Percentiles rank a stretch among this genome's conserved stretches.
Conservation (phyloP, 2,329 filamentous ascomycete species). For the Drechslerella coelobrocha region DNA sequence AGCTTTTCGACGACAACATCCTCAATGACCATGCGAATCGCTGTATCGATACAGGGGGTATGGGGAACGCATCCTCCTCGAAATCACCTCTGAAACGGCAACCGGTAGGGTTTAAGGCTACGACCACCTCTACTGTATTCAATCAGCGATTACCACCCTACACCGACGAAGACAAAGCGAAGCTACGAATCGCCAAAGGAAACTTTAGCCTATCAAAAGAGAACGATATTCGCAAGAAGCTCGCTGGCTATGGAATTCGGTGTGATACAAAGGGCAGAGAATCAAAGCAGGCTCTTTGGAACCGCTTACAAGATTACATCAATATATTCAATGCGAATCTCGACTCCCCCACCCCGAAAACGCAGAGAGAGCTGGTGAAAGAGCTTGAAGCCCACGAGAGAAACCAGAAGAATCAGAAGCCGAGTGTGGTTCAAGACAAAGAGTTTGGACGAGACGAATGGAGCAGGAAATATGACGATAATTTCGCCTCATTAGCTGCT, state of each 20-base stretch:
- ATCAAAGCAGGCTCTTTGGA: constrained; percentile 70
- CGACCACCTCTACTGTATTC: not conserved
- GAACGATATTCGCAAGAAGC: constrained; percentile 75
- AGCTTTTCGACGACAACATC: not conserved
- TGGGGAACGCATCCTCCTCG: constrained; percentile 1
- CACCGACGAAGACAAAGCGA: constrained; percentile 56
- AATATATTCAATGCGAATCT: constrained; percentile 98
- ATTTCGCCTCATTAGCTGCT: constrained; percentile 81
- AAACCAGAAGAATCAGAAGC: constrained; percentile 65
- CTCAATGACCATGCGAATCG: constrained; percentile 30
- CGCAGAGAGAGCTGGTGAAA: constrained; percentile 72
- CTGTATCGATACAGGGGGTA: constrained; percentile 21
- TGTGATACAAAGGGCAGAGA: constrained; percentile 73
- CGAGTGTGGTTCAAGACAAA: constrained; percentile 74
- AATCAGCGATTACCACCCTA: constrained; percentile 52
- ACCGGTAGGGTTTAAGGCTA: constrained; percentile 11
- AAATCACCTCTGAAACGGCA: constrained; percentile 25
- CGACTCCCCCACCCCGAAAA: constrained; percentile 76
- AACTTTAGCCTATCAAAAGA: constrained; percentile 91
- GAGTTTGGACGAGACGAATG: constrained; percentile 84
- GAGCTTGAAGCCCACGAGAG: constrained; percentile 88
- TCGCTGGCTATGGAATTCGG: constrained; percentile 71
- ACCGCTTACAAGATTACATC: constrained; percentile 88
- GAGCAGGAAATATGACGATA: constrained; percentile 72
- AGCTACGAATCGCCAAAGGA: constrained; percentile 67